Conservation (phyloP, 129 eudicot species). For the Heracleum sosnowskyi region DNA sequence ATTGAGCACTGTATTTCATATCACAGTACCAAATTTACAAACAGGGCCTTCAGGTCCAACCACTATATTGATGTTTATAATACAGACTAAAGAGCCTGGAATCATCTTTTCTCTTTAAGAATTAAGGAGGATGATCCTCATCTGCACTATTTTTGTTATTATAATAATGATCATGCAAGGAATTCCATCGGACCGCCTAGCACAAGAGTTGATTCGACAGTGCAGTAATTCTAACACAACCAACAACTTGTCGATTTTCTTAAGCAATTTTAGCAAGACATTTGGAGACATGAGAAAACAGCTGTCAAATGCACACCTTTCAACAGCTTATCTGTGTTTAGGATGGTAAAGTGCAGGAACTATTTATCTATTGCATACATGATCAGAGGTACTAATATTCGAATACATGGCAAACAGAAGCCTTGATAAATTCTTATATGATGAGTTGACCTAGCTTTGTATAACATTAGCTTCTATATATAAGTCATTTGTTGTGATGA, state of each 20-base stretch:
- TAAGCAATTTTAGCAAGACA: conserved; percentile 24
- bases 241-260: conserved; percentile 16
- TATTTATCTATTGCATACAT: conserved; percentile 26
- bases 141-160: neutral
- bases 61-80: too few species aligned
- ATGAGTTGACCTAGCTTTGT: too few species aligned
- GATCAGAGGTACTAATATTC: too few species aligned
- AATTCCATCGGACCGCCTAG: conserved; percentile 23
- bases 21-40: too few species aligned
- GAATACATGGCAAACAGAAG: too few species aligned
- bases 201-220: conserved; percentile 19
- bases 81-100: too few species aligned
- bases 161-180: neutral
- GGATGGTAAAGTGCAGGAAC: conserved; percentile 32
- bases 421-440: too few species aligned
- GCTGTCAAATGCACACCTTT: conserved; percentile 15
- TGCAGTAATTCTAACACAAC: conserved; percentile 36
- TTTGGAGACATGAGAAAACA: conserved; percentile 28
- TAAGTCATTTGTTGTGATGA: too few species aligned
- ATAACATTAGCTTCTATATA: too few species aligned
- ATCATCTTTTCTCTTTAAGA: neutral
- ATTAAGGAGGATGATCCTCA: neutral
- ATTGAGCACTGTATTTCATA: too few species aligned
- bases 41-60: too few species aligned
- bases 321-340: conserved; percentile 24